phyloP scores from a whole-genome alignment of 768 basidiomycete species.

The Leucocoprinus birnbaumii region DNA sequence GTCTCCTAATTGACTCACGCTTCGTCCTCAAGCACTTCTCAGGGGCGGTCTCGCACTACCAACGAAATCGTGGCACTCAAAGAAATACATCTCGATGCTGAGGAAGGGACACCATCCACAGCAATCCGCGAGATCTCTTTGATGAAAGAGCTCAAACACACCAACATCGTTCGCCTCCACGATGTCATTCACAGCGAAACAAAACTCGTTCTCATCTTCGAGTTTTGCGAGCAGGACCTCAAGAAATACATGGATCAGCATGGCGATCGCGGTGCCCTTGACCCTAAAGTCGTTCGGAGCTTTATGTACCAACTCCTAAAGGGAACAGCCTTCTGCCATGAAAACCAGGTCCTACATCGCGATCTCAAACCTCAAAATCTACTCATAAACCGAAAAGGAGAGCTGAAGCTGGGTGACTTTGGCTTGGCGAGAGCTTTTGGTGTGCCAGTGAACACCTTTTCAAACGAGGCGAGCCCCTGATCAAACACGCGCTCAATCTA shows the following conservation, averaged over 20 bases:
- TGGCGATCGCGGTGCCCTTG: conserved; percentile 93
- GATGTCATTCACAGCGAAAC: conserved; percentile 99
- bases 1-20: neutral
- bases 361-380: conserved; percentile 99
- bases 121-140: conserved; percentile 98
- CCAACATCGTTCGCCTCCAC: conserved; percentile 97
- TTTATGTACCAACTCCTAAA: conserved; percentile 98
- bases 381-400: conserved; percentile 95
- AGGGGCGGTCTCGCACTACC: conserved; percentile 96
- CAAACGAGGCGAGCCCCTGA: conserved; percentile 69
- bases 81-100: conserved; percentile 98
- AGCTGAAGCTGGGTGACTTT: conserved; percentile 97
- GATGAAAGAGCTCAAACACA: conserved; percentile 99
- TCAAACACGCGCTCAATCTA: neutral
- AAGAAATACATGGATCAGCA: conserved; percentile 99
- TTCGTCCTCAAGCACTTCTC: neutral
- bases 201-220: conserved; percentile 97
- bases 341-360: conserved; percentile 95
- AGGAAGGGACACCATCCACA: conserved; percentile 98
- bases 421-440: conserved; percentile 97
- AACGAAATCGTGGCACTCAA: conserved; percentile 98
- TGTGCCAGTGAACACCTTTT: conserved; percentile 98
- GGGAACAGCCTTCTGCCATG: conserved; percentile 97
- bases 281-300: conserved; percentile 85
- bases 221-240: conserved; percentile 96